These are phyloP conservation scores for Skeletonema grethae DNA, from an alignment of 108 stramenopile species.

Conservation along the genomic window DNA sequence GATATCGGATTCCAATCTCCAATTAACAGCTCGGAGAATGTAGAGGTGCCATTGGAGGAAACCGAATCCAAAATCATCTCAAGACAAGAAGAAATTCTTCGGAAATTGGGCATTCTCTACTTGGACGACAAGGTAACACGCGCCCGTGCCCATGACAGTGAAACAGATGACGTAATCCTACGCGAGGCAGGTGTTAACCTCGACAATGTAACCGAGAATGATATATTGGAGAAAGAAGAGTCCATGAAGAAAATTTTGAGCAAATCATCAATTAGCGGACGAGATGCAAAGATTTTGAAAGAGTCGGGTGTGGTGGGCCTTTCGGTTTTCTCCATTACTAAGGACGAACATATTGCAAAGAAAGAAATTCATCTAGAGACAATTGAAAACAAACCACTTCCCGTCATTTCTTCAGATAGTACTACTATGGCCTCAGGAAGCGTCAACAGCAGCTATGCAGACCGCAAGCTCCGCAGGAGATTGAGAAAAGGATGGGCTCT, in stretches of 20 bases:
- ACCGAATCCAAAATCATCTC: slow-evolving; percentile 7
- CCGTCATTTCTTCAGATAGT: background rate
- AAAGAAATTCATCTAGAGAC: background rate
- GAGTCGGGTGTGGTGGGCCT: background rate
- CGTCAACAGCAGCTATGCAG: slow-evolving; percentile 8
- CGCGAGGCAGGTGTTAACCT: background rate
- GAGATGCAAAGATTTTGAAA: slow-evolving; percentile 9
- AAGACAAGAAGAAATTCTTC: slow-evolving; percentile 4
- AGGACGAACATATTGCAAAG: background rate
- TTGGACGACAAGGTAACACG: slow-evolving; percentile 9
- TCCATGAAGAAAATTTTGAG: slow-evolving; percentile 1
- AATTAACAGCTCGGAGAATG: background rate
- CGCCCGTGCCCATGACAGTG: background rate
- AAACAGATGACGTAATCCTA: slow-evolving; percentile 7
- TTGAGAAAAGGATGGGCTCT: background rate
- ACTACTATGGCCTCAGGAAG: slow-evolving; percentile 1
- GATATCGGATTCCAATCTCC: too few species aligned
- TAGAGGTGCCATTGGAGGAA: background rate
- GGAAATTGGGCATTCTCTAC: slow-evolving; percentile 8
- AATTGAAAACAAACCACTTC: background rate
- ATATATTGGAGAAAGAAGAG: background rate
- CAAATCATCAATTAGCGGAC: background rate
- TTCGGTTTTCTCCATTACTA: background rate
- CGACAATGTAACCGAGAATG: background rate
- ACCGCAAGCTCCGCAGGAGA: background rate